Evolutionary conservation across 1,284 basidiomycete genomes (phyloP).

Genomic region (Quambalaria eucalypti): DNA sequence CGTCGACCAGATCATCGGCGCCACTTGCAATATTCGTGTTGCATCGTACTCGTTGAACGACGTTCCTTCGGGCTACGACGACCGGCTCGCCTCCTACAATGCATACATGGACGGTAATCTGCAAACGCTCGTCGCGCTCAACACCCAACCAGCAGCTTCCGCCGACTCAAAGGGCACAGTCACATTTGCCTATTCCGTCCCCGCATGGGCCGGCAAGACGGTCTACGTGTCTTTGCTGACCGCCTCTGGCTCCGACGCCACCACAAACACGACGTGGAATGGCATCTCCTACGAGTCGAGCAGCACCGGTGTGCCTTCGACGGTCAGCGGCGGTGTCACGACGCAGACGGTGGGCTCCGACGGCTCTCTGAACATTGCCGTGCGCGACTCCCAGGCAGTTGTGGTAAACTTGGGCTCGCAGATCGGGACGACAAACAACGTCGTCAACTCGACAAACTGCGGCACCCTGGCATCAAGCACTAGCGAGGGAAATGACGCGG

Average conservation of each 20-base stretch:
- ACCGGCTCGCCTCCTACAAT: conserved; percentile 20
- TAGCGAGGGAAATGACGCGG: not conserved
- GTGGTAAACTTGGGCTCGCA: conserved; percentile 17
- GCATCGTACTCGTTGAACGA: conserved; percentile 15
- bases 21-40: conserved; percentile 19
- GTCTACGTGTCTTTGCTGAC: conserved; percentile 20
- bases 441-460: conserved; percentile 13
- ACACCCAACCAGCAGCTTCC: conserved; percentile 17
- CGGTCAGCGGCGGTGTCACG: not conserved
- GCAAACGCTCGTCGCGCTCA: conserved; percentile 24
- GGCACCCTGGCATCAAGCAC: conserved; percentile 6
- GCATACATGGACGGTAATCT: conserved; percentile 16
- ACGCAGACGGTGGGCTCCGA: conserved; percentile 16
- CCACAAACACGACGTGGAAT: conserved; percentile 24
- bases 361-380: conserved; percentile 19
- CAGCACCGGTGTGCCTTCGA: conserved; percentile 12
- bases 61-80: conserved; percentile 13
- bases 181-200: conserved; percentile 15
- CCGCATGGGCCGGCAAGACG: conserved; percentile 18
- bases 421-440: conserved; percentile 14
- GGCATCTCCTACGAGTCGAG: conserved; percentile 26
- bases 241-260: conserved; percentile 20
- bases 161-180: not conserved
- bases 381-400: conserved; percentile 26
- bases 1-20: conserved; percentile 27